Evolutionary conservation across 768 basidiomycete genomes (phyloP), one percentile per base, ranked within the genome.

Genomic region (Pleurotus ostreatus): DNA sequence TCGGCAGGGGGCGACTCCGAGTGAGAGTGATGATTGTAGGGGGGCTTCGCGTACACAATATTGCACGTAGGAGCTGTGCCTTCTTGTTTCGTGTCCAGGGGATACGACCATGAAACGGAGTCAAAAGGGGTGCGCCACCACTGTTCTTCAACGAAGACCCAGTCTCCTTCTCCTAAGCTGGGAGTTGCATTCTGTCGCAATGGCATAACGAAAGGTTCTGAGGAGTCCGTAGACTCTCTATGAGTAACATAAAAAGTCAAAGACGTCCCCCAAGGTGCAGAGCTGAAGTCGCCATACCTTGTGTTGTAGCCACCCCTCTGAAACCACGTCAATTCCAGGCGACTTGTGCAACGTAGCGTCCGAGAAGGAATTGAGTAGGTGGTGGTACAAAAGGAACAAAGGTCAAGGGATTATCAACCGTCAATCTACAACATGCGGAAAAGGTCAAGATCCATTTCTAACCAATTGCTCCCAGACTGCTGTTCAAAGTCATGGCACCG

Each of bases 121-220:
- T 60, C 64, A 61, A 70, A 75, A 49, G 71, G 63, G 34, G 72
- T 77, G 57, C 65, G 67, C 76, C 76, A 77, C 74, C 74, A 72
- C 59, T 74, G 64, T 51, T 59, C 47, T 7, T 68, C 58, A 49
- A 78, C 62, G 59, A 72, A 66, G 62, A 76, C 70, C 76, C 77
- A 76, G 57, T 69, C 74, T 48, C 71, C 66, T 57, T 74, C 73
- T 60, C 65, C 69, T 51, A 62, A 60, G 51, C 51, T 41, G 20
- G 18, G 20, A 11, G 23, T 25, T 20, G 39, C 16, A 20, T 37
- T 23, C n/a, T 16, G 37, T 53, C 12, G 51, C 18, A 23, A 40
- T 11, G 51, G 23, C 51, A 53, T 53, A 22, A 34, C 34, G 13
- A 23, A 25, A 5, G 22, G 12, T 13, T 20, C 46, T 18, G 13